These are phyloP conservation scores for Pulveroboletus sp. DNA, from an alignment of 768 basidiomycete genomes.

Conservation along the genomic window DNA sequence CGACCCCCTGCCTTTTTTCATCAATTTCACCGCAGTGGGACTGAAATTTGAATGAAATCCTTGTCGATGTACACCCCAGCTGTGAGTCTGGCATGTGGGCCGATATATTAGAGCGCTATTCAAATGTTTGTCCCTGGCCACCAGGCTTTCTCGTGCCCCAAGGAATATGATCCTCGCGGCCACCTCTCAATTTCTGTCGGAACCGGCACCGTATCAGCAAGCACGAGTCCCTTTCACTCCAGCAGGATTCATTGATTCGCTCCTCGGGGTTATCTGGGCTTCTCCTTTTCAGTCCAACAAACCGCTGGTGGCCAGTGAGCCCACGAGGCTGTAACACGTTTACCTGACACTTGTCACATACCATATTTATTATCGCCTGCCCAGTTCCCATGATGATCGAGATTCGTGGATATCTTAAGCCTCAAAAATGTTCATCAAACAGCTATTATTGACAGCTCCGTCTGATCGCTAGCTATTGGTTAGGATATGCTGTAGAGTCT, in stretches of 20 bases:
- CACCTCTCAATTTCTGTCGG: slow-evolving; percentile 29
- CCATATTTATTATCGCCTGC: slow-evolving; percentile 10
- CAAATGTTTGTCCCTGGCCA: slow-evolving; percentile 27
- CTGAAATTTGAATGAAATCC: slow-evolving; percentile 25
- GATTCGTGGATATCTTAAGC: slow-evolving; percentile 16
- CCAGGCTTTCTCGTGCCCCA: slow-evolving; percentile 34
- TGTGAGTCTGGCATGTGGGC: slow-evolving; percentile 24
- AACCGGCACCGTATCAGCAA: slow-evolving; percentile 27
- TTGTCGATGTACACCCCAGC: slow-evolving; percentile 19
- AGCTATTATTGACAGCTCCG: not conserved
- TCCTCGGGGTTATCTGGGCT: slow-evolving; percentile 29
- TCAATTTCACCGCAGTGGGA: slow-evolving; percentile 40
- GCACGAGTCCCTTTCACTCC: slow-evolving; percentile 20
- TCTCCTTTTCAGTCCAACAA: slow-evolving; percentile 16
- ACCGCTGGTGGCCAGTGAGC: slow-evolving; percentile 23
- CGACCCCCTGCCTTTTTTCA: slow-evolving; percentile 25
- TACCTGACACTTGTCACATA: slow-evolving; percentile 26
- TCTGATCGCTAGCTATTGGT: not conserved
- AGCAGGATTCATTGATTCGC: slow-evolving; percentile 28
- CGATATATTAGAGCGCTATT: slow-evolving; percentile 15
- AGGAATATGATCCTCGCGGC: slow-evolving; percentile 30
- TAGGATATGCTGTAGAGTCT: not conserved
- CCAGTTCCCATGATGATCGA: slow-evolving; percentile 30
- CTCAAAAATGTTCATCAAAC: slow-evolving; percentile 3
- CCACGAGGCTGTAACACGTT: slow-evolving; percentile 34